phyloP scores from a whole-genome alignment of 2,329 filamentous ascomycete genomes.

The Microcera coccophila region DNA sequence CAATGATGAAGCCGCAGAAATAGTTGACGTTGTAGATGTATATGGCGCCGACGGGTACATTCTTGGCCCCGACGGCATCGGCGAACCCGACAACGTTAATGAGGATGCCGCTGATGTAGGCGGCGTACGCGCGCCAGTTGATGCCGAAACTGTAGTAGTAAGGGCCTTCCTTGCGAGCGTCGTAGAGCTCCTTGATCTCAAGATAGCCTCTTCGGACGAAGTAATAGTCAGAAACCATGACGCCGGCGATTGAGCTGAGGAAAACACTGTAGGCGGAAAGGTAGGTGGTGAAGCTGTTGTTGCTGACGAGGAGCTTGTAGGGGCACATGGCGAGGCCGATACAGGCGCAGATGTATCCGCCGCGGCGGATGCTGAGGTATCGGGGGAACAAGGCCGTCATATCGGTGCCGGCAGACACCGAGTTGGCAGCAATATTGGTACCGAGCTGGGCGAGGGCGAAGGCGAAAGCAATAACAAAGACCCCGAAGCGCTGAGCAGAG shows the following conservation, averaged over 20 bases:
- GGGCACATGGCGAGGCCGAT: slow-evolving; percentile 84
- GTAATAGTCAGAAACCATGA: slow-evolving; percentile 88
- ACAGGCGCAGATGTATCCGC: slow-evolving; percentile 77
- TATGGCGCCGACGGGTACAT: slow-evolving; percentile 74
- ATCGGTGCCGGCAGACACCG: slow-evolving; percentile 77
- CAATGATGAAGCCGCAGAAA: slow-evolving; percentile 76
- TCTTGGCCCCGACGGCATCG: slow-evolving; percentile 64
- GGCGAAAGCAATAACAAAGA: slow-evolving; percentile 67
- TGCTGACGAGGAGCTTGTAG: slow-evolving; percentile 69
- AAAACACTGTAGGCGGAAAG: slow-evolving; percentile 91
- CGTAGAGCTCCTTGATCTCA: slow-evolving; percentile 74
- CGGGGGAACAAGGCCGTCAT: slow-evolving; percentile 76
- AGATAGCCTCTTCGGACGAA: slow-evolving; percentile 77
- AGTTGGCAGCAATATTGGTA: slow-evolving; percentile 85
- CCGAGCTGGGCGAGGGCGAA: slow-evolving; percentile 79
- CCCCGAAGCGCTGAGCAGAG: slow-evolving; percentile 66
- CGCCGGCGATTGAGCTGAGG: slow-evolving; percentile 88
- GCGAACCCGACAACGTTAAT: slow-evolving; percentile 92
- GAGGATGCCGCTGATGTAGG: slow-evolving; percentile 78
- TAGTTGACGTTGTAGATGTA: slow-evolving; percentile 93
- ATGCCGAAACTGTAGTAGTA: slow-evolving; percentile 75
- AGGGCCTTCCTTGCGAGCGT: slow-evolving; percentile 58
- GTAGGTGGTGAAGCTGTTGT: slow-evolving; percentile 87
- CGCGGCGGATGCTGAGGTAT: slow-evolving; percentile 79
- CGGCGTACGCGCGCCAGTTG: slow-evolving; percentile 78